phyloP scores from a whole-genome alignment of 495 filamentous ascomycete genomes.

The Penicillium odoratum region DNA sequence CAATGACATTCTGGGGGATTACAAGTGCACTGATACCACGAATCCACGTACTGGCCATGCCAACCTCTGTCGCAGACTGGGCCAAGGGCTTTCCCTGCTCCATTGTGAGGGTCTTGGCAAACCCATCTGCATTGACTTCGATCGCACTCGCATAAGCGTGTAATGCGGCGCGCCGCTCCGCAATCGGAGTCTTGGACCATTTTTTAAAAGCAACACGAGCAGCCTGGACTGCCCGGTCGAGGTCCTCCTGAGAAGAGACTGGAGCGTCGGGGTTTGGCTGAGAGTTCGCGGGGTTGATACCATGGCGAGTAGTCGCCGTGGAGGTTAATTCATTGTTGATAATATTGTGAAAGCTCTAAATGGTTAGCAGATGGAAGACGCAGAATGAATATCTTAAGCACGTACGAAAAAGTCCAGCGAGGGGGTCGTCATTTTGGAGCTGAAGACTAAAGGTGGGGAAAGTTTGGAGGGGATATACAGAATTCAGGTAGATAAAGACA shows the following conservation, averaged over 20 bases:
- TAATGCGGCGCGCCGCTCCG: conserved; percentile 57
- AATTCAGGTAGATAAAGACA: too few species aligned
- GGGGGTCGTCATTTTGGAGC: neutral
- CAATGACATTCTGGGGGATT: conserved; percentile 32
- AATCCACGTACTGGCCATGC: conserved; percentile 26
- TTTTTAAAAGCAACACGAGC: conserved; percentile 49
- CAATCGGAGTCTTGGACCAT: conserved; percentile 51
- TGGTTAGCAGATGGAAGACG: neutral
- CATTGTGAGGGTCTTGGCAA: conserved; percentile 50
- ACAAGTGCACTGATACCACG: conserved; percentile 22
- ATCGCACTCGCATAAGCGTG: conserved; percentile 53
- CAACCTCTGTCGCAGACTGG: conserved; percentile 28
- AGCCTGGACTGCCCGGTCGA: conserved; percentile 52
- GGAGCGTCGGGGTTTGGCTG: conserved; percentile 55
- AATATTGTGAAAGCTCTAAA: conserved; percentile 24
- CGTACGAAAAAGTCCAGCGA: neutral
- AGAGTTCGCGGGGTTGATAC: conserved; percentile 53
- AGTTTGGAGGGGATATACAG: neutral
- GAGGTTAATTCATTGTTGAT: conserved; percentile 39
- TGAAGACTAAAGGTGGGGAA: neutral
- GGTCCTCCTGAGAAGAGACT: conserved; percentile 51
- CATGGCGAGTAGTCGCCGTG: conserved; percentile 30
- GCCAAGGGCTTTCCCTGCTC: conserved; percentile 59
- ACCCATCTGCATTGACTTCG: conserved; percentile 40
- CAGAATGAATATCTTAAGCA: neutral